A percentile compares a stretch with the other conserved stretches of the same genome.
phyloP scores from a whole-genome alignment of 352 stramenopile genomes.

The Globisporangium cystogenes region DNA sequence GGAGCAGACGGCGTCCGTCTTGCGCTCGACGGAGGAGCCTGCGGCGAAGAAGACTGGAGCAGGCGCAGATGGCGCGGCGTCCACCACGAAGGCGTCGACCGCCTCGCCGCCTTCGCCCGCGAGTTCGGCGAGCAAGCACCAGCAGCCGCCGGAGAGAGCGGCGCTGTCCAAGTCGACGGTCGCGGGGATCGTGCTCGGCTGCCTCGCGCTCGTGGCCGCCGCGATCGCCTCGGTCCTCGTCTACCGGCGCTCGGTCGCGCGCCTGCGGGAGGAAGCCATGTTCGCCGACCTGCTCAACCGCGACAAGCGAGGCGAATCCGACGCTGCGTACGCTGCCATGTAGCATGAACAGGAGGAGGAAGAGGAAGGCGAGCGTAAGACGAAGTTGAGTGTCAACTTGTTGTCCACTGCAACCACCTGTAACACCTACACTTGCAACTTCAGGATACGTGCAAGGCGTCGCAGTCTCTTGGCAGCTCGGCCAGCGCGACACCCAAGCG shows the following conservation, averaged over 20 bases:
- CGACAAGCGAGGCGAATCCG: not conserved
- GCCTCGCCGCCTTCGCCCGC: not conserved
- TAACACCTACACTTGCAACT: too few relatives aligned
- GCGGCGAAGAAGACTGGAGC: too few relatives aligned
- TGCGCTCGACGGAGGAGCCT: not conserved
- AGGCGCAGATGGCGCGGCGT: too few relatives aligned
- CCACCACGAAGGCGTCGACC: not conserved
- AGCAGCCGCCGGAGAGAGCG: not conserved
- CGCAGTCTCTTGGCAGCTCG: too few relatives aligned
- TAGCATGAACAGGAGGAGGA: too few relatives aligned
- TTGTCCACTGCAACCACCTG: not conserved
- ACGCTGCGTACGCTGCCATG: slow-evolving; percentile 5
- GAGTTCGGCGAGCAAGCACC: not conserved
- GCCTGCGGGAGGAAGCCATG: slow-evolving; percentile 6
- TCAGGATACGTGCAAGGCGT: too few relatives aligned
- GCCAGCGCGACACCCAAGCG: too few relatives aligned
- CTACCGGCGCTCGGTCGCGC: slow-evolving; percentile 1
- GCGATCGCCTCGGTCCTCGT: not conserved
- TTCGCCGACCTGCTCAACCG: slow-evolving; percentile 3
- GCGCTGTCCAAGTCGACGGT: not conserved
- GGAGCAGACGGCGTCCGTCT: not conserved
- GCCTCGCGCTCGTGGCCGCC: not conserved
- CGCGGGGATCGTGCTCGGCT: slow-evolving; percentile 1
- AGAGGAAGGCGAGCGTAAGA: not conserved
- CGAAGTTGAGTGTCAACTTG: not conserved